Evolutionary conservation across 140 eudicot species (phyloP), one percentile per base, ranked within the genome.

Genomic region (Oenanthe javanica): DNA sequence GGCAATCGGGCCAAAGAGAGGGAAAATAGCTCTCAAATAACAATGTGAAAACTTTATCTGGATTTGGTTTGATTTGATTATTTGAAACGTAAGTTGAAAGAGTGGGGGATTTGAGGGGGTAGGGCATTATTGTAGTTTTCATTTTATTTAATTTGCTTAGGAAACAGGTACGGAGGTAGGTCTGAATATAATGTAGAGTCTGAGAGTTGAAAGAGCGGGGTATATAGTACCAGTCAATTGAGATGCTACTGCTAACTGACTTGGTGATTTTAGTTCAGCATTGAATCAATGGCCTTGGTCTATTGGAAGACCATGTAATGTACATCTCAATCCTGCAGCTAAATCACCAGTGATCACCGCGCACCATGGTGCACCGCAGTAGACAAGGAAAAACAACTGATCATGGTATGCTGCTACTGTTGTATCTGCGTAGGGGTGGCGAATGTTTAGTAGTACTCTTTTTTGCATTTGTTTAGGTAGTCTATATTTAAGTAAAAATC

Each of bases 231-330:
- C 36, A 31, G 64, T 21, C 64, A 55, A 9, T 19, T 55, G 25
- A 55, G 64, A 10, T 55, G 64, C 25, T 55, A 1, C 61, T 16
- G 7, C 3, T 51, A 51, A 12, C 18, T 51, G 55, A 51, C 4
- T 42, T 42, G 45, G 5, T 42, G 45, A 42, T 42, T 42, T 42
- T 42, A 42, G 45, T 42, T 42, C 45, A 42, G 4, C 45, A 42
- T 42, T 3, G 45, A 42, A 42, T 4, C 45, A 42, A 42, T 3
- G 36, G 45, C 52, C 52, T 48, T 48, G 92, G 90, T 86, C 98
- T 94, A 55, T 81, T 94, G 83, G 98, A 94, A 86, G 97, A 96
- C 27, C 96, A 94, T 84, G 98, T 94, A 52, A 31, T 31, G 94
- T 96, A 46, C 81, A 88, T 18, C 95, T 94, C 4, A 94, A 92